Base-by-base conservation (phyloP, 2,329 filamentous ascomycete genomes). In the Fusarium cyanostomum region DNA sequence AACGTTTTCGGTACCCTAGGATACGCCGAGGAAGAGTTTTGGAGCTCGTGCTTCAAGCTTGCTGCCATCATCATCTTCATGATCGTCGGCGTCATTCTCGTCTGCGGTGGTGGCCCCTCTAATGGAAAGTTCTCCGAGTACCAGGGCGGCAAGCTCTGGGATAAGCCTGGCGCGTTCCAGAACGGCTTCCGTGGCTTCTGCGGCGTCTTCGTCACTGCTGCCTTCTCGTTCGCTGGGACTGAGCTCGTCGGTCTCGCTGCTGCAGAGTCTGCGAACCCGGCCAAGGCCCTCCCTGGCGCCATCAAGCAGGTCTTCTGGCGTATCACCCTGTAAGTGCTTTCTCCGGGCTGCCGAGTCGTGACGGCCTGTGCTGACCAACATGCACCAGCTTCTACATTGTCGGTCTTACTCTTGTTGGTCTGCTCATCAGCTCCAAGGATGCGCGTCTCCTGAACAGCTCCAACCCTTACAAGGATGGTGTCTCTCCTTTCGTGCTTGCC, bases 241-340 rank as follows among this genome's bases (percentile, higher is more conserved):
- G 89, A 91, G 72, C 78, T 89, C 6, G 88, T 91, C 41, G 89
- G 89, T 71, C 82, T 92, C 8, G 88, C 88, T 6, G 89, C 89
- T 5, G 89, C 89, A 11, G 89, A 92, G 76, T 85, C 88, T 0
- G 76, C 73, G 5, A 90, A 91, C 70, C 89, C 89, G 1, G 83
- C 86, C 62, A 87, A 91, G 73, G 86, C 88, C 1, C 82, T 96
- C 1, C 92, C 92, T 1, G 89, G 87, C 18, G 92, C 92, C 2
- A 87, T 93, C 71, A 94, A 93, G 79, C 91, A 94, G 75, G 90
- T 83, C 28, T 83, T 82, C 67, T 82, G 80, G 81, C 79, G 81
- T 71, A 81, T 83, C 64, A 80, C 79, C n/a, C 72, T 82, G 62
- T 73, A 28, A 52, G 59, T 56, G n/a, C 5, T 5, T 5, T 0